Base-by-base conservation (phyloP, 108 stramenopile species). In the Nannochloropsis gaditana region DNA sequence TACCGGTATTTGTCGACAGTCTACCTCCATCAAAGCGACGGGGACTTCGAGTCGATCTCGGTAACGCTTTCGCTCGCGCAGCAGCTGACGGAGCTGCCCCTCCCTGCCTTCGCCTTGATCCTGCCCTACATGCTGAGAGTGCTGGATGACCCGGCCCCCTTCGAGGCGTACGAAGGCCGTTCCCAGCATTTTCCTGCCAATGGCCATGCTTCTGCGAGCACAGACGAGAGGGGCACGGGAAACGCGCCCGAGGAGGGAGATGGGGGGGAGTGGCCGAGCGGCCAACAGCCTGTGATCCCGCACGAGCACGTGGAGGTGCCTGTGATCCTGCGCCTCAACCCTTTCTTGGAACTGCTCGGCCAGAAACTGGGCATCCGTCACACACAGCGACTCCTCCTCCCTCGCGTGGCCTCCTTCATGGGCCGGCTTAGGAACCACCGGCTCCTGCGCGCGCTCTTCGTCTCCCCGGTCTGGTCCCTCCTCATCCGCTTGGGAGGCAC, bases 291-390 rank as follows among this genome's bases (percentile, higher is more conserved):
- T 11, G 11, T 11, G 47, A 10, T 1, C 11, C 47, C 10, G 47
- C 47, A 50, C 11, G 11, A 50, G 47, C 47, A 50, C 47, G 47
- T 10, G 15, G 47, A 50, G 47, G 47, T 50, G 10, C 47, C 47
- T 10, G 47, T 50, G 10, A 15, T 50, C 47, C 15, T 50, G 47
- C 47, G 47, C 15, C 15, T 50, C 11, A 50, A 50, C 47, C 47
- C 47, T 50, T 50, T 50, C 47, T 50, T 82, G 43, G 81, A 82
- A 15, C 43, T 82, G 15, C 10, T 82, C 43, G 81, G 81, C 43
- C 43, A 82, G 17, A 42, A 44, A 15, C 43, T 82, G 11, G 81
- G 81, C 43, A 44, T 10, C 17, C 10, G 43, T 10, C 43, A 44
- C 17, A 82, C 81, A 17, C 43, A 82, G 81, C 42, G 43, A 15